Percentiles rank a stretch among this genome's conserved stretches.
phyloP scores from a whole-genome alignment of 2,329 filamentous ascomycete species.

The Diaporthe citrichinensis region DNA sequence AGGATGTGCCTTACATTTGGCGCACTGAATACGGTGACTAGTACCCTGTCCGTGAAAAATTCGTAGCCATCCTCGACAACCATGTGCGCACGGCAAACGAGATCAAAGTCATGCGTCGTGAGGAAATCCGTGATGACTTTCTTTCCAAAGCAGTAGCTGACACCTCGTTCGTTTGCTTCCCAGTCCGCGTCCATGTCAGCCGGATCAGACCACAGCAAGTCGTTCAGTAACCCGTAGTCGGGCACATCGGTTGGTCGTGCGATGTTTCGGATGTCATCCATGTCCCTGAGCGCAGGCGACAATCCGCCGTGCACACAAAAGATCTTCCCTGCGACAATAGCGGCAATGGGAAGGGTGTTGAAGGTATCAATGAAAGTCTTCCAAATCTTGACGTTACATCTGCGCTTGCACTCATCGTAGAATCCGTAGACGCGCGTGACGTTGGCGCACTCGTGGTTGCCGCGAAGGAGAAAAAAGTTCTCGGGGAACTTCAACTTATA shows the following conservation, averaged over 20 bases:
- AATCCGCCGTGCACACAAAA: constrained; percentile 97
- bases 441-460: constrained; percentile 97
- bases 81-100: constrained; percentile 98
- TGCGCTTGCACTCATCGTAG: constrained; percentile 97
- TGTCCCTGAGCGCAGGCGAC: constrained; percentile 91
- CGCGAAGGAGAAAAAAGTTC: constrained; percentile 95
- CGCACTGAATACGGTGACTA: constrained; percentile 97
- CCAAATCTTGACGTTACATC: constrained; percentile 98
- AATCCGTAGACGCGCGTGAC: constrained; percentile 97
- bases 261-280: constrained; percentile 99
- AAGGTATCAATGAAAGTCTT: constrained; percentile 98
- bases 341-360: constrained; percentile 93
- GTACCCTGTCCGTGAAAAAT: constrained; percentile 94
- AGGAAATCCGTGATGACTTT: constrained; percentile 98
- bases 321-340: constrained; percentile 98
- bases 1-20: constrained; percentile 82
- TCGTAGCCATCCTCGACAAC: constrained; percentile 99
- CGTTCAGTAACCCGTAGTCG: constrained; percentile 95
- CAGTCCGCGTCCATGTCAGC: constrained; percentile 98
- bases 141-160: constrained; percentile 98
- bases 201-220: constrained; percentile 96
- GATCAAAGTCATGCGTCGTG: constrained; percentile 93
- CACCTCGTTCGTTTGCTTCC: constrained; percentile 96
- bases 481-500: constrained; percentile 98
- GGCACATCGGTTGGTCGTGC: constrained; percentile 96